Evolutionary conservation across 78 protist species (phyloP), one percentile per base, ranked within the genome.

Genomic region (Isochrysis galbana): DNA sequence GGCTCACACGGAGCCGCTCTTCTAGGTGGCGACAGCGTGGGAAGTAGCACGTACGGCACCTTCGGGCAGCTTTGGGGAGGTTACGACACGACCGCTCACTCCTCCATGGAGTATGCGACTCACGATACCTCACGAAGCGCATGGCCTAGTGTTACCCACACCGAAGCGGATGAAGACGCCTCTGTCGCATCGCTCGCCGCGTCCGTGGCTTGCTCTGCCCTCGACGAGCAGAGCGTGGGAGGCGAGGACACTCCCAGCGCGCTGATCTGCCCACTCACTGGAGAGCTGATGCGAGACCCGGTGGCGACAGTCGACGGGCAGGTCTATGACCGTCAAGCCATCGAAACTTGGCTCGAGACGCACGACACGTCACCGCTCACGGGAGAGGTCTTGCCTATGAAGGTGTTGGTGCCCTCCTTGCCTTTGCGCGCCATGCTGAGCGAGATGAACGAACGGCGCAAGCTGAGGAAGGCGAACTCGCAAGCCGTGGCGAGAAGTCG

Each of bases 251-350:
- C 61, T 7, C 14, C 61, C 14, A 7, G 29, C 29, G 29, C 14
- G 61, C 61, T 51, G 61, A 7, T 51, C 61, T 51, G 61, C 61
- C 61, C 61, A 7, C 7, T 51, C 61, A 51, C 61, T n/a, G n/a
- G n/a, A n/a, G n/a, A 67, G 82, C 82, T 72, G 32, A 72, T 72
- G 82, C 42, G 14, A 17, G 82, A 72, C 82, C 82, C 82, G 32
- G 82, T 72, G 32, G 29, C 21, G 32, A 72, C 82, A 14, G 82
- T 34, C 82, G 82, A 72, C 82, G 82, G 82, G 32, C 82, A 72
- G 82, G 2, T 3, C 44, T 72, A 72, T 17, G 82, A 72, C 17
- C 36, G 82, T 5, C 23, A 5, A 14, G 82, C 82, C 44, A 72
- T 72, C 82, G 82, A 72, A 41, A 14, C 32, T 1, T 72, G 82